Percentiles rank a stretch among this genome's conserved stretches.
Conservation (phyloP, 176 grass and related monocot species). For the Oropetium thomaeum region DNA sequence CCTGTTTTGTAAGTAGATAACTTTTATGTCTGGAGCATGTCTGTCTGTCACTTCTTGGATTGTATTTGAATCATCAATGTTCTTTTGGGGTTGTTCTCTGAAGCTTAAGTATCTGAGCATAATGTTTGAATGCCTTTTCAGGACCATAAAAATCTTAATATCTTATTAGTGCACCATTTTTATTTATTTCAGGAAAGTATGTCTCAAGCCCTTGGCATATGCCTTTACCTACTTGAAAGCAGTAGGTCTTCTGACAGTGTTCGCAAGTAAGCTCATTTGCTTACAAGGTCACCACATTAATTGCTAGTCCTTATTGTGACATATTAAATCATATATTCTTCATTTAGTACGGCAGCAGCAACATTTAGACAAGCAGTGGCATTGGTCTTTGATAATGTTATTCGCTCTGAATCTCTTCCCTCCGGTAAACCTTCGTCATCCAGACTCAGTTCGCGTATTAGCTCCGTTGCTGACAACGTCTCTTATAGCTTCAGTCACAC, state of each 20-base stretch:
- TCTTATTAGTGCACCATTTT: slow-evolving; percentile 29
- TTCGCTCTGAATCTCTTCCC: slow-evolving; percentile 76
- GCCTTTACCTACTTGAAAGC: slow-evolving; percentile 84
- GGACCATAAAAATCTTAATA: slow-evolving; percentile 11
- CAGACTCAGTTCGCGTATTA: slow-evolving; percentile 52
- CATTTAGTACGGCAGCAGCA: slow-evolving; percentile 92
- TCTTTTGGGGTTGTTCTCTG: slow-evolving; percentile 11
- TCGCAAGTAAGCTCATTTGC: slow-evolving; percentile 62
- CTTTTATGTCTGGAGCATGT: slow-evolving; percentile 4
- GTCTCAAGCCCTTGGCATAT: slow-evolving; percentile 94
- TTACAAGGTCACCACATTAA: neutral
- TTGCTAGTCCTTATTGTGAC: slow-evolving; percentile 16
- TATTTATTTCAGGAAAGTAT: slow-evolving; percentile 74
- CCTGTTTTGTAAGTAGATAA: neutral
- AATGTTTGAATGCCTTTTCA: slow-evolving; percentile 5
- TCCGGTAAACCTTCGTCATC: slow-evolving; percentile 70
- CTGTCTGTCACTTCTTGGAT: slow-evolving; percentile 13
- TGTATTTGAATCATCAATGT: neutral
- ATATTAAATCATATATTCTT: slow-evolving; percentile 46
- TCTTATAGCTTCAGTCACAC: slow-evolving; percentile 67
- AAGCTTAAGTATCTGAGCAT: neutral
- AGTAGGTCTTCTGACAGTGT: slow-evolving; percentile 93
- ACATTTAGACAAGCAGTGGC: slow-evolving; percentile 99
- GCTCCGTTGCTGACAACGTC: slow-evolving; percentile 73
- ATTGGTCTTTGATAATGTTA: slow-evolving; percentile 86